Conservation (phyloP, 805 yeast species). For the Candida insectorum region DNA sequence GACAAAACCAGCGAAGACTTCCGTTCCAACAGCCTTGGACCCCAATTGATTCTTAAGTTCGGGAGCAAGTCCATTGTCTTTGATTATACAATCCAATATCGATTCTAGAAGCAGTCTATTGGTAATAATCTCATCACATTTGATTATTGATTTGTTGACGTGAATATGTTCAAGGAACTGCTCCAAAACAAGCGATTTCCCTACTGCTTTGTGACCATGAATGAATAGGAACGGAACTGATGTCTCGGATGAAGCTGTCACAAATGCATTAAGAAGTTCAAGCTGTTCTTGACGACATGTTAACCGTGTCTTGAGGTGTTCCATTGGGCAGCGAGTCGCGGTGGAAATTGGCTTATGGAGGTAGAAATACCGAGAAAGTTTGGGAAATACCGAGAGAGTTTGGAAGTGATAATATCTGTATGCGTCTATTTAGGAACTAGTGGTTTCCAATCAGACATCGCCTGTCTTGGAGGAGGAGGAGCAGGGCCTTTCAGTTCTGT, state of each 20-base stretch:
- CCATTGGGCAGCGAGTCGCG: no score
- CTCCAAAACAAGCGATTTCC: constrained; percentile 41
- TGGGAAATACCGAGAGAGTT: no score
- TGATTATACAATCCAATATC: no score
- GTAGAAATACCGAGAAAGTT: no score
- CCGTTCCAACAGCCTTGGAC: no score
- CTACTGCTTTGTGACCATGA: constrained; percentile 49
- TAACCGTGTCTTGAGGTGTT: constrained; percentile 9
- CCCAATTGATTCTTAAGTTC: no score
- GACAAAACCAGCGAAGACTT: no score
- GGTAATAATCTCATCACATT: constrained; percentile 46
- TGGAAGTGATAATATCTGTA: no score
- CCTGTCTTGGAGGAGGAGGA: constrained; percentile 15
- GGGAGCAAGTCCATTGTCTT: no score
- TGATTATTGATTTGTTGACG: constrained; percentile 27
- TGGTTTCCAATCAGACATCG: constrained; percentile 52
- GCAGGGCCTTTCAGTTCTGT: constrained; percentile 10
- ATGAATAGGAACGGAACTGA: constrained; percentile 38
- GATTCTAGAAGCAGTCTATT: constrained; percentile 34
- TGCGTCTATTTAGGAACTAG: constrained; percentile 46
- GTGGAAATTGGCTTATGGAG: no score
- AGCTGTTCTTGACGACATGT: constrained; percentile 34
- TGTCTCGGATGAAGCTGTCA: constrained; percentile 22
- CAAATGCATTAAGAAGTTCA: constrained; percentile 30
- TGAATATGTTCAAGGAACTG: constrained; percentile 25